These are phyloP conservation scores for Trapa bicornis DNA, from an alignment of 345 rosid genomes.

Conservation along the genomic window DNA sequence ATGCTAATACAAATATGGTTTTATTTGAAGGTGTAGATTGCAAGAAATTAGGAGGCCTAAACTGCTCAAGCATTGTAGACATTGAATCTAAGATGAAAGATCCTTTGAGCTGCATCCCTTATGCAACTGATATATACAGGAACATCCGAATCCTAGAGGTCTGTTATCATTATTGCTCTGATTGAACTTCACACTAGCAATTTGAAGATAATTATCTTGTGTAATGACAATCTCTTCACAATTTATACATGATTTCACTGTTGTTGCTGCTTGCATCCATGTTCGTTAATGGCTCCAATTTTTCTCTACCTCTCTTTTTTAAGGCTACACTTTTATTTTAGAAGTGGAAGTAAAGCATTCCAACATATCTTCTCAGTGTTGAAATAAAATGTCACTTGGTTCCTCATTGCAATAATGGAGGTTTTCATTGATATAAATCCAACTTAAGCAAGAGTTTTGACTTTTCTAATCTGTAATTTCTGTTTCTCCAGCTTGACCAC, in stretches of 20 bases:
- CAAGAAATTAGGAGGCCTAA: conserved; percentile 17
- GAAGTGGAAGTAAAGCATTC: neutral
- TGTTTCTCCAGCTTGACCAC: conserved; percentile 49
- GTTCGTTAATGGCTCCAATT: neutral
- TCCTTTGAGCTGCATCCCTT: conserved; percentile 61
- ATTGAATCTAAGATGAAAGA: conserved; percentile 62
- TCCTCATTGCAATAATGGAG: neutral
- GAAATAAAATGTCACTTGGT: neutral
- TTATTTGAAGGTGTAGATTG: conserved; percentile 34
- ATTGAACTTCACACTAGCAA: neutral
- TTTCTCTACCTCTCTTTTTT: too few relatives aligned
- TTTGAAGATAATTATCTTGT: neutral
- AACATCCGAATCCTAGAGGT: conserved; percentile 65
- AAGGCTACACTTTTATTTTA: neutral
- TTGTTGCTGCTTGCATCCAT: neutral
- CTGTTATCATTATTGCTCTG: conserved; percentile 14
- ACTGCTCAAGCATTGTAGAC: conserved; percentile 32
- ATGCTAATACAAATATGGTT: conserved; percentile 13
- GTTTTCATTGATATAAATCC: neutral
- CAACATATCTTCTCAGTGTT: too few relatives aligned
- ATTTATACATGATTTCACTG: neutral
- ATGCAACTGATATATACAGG: conserved; percentile 62
- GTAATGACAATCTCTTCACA: neutral
- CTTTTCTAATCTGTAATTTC: conserved; percentile 6
- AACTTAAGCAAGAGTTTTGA: neutral